Percentiles rank a stretch among this genome's conserved stretches.
Conservation (phyloP, 768 basidiomycete genomes). For the Coprinellus aureogranulatus region DNA sequence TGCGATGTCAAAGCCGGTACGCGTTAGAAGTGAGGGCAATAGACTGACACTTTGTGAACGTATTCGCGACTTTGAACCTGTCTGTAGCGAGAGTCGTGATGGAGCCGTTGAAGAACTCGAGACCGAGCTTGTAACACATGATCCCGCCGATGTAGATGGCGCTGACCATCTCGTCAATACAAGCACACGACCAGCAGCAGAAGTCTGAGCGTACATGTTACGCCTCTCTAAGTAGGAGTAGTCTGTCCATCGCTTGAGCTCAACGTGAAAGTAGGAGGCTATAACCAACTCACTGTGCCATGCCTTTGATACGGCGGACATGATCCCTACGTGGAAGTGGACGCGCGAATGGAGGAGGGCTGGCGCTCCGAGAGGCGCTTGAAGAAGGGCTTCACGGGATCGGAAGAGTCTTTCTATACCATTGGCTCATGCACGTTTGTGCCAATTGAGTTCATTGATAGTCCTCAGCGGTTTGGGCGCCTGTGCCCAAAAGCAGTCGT, state of each 20-base stretch:
- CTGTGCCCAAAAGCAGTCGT: too few relatives aligned
- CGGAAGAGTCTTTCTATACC: too few relatives aligned
- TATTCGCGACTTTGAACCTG: constrained; percentile 23
- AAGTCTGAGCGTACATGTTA: constrained; percentile 21
- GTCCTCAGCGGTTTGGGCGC: too few relatives aligned
- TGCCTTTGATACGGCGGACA: background rate
- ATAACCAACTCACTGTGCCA: background rate
- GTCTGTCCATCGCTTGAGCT: constrained; percentile 13
- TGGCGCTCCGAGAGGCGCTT: too few relatives aligned
- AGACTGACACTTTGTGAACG: constrained; percentile 27
- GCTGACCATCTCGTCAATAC: background rate
- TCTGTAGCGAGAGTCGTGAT: constrained; percentile 32
- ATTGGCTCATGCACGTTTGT: too few relatives aligned
- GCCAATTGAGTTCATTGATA: too few relatives aligned
- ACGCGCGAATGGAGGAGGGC: background rate
- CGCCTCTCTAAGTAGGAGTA: constrained; percentile 25
- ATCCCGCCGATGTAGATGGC: constrained; percentile 29
- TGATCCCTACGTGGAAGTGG: background rate
- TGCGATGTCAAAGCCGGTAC: background rate
- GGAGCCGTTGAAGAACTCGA: constrained; percentile 35
- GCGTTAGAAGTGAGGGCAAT: background rate
- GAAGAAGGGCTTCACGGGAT: too few relatives aligned
- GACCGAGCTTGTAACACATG: constrained; percentile 31
- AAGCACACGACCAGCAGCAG: background rate
- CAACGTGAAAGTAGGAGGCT: background rate